phyloP scores from a whole-genome alignment of 2,329 filamentous ascomycete genomes.

The Alternaria arbusti region DNA sequence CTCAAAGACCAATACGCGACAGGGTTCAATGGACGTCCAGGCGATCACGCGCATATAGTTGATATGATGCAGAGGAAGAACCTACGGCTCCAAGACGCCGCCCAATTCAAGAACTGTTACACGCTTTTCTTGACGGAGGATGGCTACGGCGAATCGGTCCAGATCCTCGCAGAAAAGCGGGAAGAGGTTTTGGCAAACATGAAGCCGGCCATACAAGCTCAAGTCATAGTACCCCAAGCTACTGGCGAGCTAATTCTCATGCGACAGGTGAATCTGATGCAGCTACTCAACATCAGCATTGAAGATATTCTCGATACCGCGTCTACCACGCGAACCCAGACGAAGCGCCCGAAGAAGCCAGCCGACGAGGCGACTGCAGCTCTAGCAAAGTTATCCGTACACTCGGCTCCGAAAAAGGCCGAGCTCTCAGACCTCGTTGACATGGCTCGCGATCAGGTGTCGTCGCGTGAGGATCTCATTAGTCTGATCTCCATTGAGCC shows the following conservation, averaged over 20 bases:
- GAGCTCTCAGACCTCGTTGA: constrained; percentile 31
- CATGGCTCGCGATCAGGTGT: background rate
- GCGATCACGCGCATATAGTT: constrained; percentile 48
- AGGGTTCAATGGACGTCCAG: constrained; percentile 39
- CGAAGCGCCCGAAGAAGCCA: constrained; percentile 35
- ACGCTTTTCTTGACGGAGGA: constrained; percentile 48
- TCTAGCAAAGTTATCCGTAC: constrained; percentile 44
- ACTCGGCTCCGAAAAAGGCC: constrained; percentile 7
- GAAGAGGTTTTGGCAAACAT: constrained; percentile 25
- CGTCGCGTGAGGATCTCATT: constrained; percentile 45
- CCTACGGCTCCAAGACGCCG: constrained; percentile 37
- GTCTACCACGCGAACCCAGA: constrained; percentile 38
- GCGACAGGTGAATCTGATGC: constrained; percentile 50
- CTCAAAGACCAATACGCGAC: constrained; percentile 12
- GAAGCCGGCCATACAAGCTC: constrained; percentile 21
- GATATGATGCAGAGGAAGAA: constrained; percentile 44
- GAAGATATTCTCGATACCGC: constrained; percentile 53
- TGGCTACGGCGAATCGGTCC: constrained; percentile 48
- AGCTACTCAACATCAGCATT: constrained; percentile 52
- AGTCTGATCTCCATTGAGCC: constrained; percentile 31
- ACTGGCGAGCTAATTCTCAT: constrained; percentile 46
- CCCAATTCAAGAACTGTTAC: constrained; percentile 40
- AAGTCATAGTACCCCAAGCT: constrained; percentile 27
- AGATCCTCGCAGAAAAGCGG: constrained; percentile 24
- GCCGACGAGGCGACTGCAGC: constrained; percentile 36